Evolutionary conservation across 2,329 filamentous ascomycete genomes (phyloP).

Genomic region (Colletotrichum chlorophyti): DNA sequence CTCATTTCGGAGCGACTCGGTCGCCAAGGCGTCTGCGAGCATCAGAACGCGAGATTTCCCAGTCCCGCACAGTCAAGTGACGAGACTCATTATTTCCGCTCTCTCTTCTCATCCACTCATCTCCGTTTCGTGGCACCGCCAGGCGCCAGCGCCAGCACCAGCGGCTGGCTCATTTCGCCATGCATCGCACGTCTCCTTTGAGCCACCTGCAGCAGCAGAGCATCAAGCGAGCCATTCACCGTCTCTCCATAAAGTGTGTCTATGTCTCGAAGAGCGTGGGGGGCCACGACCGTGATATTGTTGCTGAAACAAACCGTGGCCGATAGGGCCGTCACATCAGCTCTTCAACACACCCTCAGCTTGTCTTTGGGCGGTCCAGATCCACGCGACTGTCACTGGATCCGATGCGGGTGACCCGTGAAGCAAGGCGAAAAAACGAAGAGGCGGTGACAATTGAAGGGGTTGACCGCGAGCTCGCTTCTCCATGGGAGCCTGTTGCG

Average conservation of each 20-base stretch:
- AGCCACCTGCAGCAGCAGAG: slow-evolving; percentile 27
- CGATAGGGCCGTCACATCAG: slow-evolving; percentile 14
- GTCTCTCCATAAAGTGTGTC: neutral
- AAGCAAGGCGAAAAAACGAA: neutral
- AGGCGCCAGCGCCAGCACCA: slow-evolving; percentile 2
- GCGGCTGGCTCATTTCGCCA: slow-evolving; percentile 7
- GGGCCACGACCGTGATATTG: neutral
- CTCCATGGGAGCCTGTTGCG: neutral
- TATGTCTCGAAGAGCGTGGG: slow-evolving; percentile 12
- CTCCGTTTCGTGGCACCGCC: neutral
- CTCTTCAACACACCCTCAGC: slow-evolving; percentile 14
- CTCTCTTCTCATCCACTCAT: slow-evolving; percentile 2
- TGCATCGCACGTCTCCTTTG: slow-evolving; percentile 6
- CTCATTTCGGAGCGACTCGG: slow-evolving; percentile 27
- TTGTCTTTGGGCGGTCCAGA: neutral
- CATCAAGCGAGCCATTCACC: slow-evolving; percentile 25
- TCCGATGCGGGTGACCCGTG: slow-evolving; percentile 11
- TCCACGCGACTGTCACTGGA: slow-evolving; percentile 3
- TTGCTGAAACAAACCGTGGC: slow-evolving; percentile 23
- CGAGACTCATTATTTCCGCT: slow-evolving; percentile 14
- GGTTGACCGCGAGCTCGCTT: too few relatives aligned
- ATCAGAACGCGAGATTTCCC: slow-evolving; percentile 3
- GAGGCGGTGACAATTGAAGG: slow-evolving; percentile 10
- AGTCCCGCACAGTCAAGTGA: slow-evolving; percentile 18
- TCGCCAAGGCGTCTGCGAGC: slow-evolving; percentile 20